Base-by-base conservation (phyloP, 176 grass and related monocot genomes). In the Ensete ventricosum region DNA sequence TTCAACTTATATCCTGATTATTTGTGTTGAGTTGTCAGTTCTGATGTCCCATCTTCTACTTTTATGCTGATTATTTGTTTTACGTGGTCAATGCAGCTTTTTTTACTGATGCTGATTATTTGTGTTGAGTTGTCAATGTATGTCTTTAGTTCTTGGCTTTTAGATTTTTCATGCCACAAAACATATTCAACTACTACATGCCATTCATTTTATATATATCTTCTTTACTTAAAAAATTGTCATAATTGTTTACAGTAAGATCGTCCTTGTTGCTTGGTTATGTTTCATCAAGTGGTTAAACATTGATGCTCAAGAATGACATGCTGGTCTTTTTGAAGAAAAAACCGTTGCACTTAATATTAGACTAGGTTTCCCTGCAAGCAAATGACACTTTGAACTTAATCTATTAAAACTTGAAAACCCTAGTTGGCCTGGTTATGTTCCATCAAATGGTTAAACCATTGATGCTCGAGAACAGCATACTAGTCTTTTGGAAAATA, bases 61-160 rank as follows among this genome's bases (percentile, higher is more conserved):
- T 29, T 29, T 43, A 43, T 43, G 34, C 4, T 43, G 34, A 43
- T 43, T 43, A 43, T 43, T 4, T 43, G 34, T 43, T 43, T 43
- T 43, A 43, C 34, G 4, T 43, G 34, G 34, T 43, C 4, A 43
- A 43, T 43, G 34, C 4, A 6, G 34, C 34, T 43, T 6, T 43
- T 43, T 43, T 43, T 43, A 23, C 55, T 50, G 6, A 54, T 76
- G 55, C 43, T 73, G 55, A 29, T 72, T 72, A 43, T 68, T 13
- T 82, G 26, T 51, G 54, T 19, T 69, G 53, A 67, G 66, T 59
- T 62, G 63, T 16, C 4, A 50, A 53, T 9, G 64, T 82, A 66
- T 26, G n/a, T 22, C 19, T 78, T 16, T 43, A 43, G 9, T 75
- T 20, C 5, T 9, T 81, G 58, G 78, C 27, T 77, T 50, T 29